A percentile compares a stretch with the other conserved stretches of the same genome.
Evolutionary conservation across 2,329 filamentous ascomycete genomes (phyloP).

Genomic region (Plectosphaerella sp.): DNA sequence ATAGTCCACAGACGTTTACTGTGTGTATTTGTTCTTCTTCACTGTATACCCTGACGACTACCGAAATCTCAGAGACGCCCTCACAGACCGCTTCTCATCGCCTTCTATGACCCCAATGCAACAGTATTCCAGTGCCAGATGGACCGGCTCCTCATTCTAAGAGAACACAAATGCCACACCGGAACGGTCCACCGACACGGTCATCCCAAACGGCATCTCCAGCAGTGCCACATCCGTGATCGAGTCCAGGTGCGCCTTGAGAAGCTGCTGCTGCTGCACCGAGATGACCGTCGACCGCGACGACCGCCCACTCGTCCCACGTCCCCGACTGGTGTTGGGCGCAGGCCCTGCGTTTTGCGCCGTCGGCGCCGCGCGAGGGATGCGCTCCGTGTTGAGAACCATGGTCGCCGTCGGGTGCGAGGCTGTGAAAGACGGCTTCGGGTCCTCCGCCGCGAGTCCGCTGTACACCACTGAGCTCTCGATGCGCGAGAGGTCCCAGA

Average conservation of each 20-base stretch:
- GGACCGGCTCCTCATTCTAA: background rate
- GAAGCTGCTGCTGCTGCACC: constrained; percentile 77
- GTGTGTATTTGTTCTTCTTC: too few relatives aligned
- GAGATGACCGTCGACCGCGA: constrained; percentile 81
- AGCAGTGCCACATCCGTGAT: constrained; percentile 85
- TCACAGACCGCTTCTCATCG: too few relatives aligned
- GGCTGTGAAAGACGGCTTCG: constrained; percentile 67
- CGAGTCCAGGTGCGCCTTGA: constrained; percentile 82
- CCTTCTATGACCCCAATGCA: too few relatives aligned
- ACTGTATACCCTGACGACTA: too few relatives aligned
- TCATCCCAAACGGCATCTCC: constrained; percentile 88
- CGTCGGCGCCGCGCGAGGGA: constrained; percentile 33
- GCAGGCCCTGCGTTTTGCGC: constrained; percentile 10
- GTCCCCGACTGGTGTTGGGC: constrained; percentile 18
- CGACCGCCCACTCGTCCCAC: constrained; percentile 35
- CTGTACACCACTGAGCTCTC: constrained; percentile 79
- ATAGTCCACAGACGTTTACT: too few relatives aligned
- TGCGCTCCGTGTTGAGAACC: constrained; percentile 61
- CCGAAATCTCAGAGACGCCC: too few relatives aligned
- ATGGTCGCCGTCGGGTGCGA: constrained; percentile 59
- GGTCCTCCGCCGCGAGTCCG: constrained; percentile 66
- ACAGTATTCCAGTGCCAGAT: too few relatives aligned
- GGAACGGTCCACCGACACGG: constrained; percentile 81
- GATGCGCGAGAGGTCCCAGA: constrained; percentile 81
- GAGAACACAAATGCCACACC: constrained; percentile 82